phyloP scores from a whole-genome alignment of 2,329 filamentous ascomycete genomes.

The Apiospora aurea region DNA sequence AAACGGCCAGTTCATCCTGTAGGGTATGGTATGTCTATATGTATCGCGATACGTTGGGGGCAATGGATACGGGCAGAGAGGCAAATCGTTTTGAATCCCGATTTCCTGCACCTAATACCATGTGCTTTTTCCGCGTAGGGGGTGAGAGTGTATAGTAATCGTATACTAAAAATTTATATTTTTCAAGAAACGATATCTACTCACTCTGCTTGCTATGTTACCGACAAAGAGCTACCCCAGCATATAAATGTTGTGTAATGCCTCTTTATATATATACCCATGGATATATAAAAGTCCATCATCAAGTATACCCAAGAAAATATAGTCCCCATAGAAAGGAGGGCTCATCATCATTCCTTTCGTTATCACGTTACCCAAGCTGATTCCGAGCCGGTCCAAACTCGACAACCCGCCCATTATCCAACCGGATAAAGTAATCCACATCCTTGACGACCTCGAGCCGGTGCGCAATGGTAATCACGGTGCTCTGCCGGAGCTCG shows the following conservation, averaged over 20 bases:
- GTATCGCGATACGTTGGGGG: too few species aligned
- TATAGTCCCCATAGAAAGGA: not conserved
- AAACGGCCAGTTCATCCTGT: too few species aligned
- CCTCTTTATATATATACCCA: not conserved
- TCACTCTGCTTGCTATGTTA: not conserved
- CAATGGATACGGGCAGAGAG: too few species aligned
- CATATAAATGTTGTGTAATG: not conserved
- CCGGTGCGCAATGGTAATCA: slow-evolving; percentile 72
- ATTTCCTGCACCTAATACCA: too few species aligned
- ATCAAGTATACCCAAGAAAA: not conserved
- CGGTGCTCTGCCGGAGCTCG: slow-evolving; percentile 62
- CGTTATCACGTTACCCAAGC: not conserved
- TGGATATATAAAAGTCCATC: not conserved
- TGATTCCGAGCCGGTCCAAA: slow-evolving; percentile 47
- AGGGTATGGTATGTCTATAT: too few species aligned
- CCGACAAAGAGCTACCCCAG: not conserved
- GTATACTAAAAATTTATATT: not conserved
- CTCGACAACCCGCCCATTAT: slow-evolving; percentile 58
- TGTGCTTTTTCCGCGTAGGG: too few species aligned
- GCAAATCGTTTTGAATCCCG: too few species aligned
- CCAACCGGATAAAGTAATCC: slow-evolving; percentile 61
- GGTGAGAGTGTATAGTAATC: too few species aligned
- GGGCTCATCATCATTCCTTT: not conserved
- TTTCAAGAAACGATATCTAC: not conserved
- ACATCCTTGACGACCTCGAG: slow-evolving; percentile 68